Conservation (phyloP, 192 early-diverging fungal genomes). For the Diversispora epigaea region DNA sequence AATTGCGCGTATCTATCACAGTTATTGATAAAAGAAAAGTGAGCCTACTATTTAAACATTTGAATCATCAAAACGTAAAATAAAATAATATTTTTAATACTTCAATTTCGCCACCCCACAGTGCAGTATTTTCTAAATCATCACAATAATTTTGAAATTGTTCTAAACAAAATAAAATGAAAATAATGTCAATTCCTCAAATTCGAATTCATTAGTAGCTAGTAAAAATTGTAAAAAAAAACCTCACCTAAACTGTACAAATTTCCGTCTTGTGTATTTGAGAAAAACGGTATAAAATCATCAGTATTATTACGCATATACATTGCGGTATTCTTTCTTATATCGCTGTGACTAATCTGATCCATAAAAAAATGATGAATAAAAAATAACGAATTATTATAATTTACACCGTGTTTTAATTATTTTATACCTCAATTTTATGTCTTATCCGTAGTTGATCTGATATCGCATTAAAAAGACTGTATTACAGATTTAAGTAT, state of each 20-base stretch:
- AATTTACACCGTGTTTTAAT: background rate
- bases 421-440: constrained; percentile 40
- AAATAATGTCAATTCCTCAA: background rate
- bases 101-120: constrained; percentile 95
- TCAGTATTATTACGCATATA: constrained; percentile 79
- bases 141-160: constrained; percentile 78
- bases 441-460: constrained; percentile 71
- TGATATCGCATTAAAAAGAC: constrained; percentile 85
- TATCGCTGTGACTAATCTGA: constrained; percentile 55
- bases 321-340: constrained; percentile 71
- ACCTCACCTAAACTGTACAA: constrained; percentile 57
- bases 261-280: constrained; percentile 73
- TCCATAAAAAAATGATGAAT: background rate
- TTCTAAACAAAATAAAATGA: constrained; percentile 39
- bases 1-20: constrained; percentile 80
- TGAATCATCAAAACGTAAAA: too few species aligned
- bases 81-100: constrained; percentile 38
- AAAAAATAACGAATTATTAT: background rate
- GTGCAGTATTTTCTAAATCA: constrained; percentile 74
- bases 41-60: too few species aligned
- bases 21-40: too few species aligned
- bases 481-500: constrained; percentile 29
- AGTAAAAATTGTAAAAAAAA: constrained; percentile 15
- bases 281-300: constrained; percentile 89
- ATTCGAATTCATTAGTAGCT: background rate